phyloP scores from a whole-genome alignment of 768 basidiomycete genomes.

The Amanita exitialis region DNA sequence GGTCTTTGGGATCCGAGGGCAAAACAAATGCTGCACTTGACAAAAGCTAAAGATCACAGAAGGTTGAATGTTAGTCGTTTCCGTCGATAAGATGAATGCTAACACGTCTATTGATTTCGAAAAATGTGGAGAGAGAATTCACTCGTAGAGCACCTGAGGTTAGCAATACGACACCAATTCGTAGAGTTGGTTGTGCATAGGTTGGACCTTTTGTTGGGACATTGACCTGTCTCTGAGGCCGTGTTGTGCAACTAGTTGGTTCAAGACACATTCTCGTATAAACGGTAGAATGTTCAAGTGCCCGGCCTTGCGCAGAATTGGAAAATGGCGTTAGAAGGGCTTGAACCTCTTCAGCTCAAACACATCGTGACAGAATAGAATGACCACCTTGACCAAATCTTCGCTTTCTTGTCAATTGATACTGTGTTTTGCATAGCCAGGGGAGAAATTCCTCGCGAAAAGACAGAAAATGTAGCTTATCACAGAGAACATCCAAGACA shows the following conservation, averaged over 20 bases:
- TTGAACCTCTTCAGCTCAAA: neutral
- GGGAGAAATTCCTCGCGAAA: slow-evolving; percentile 87
- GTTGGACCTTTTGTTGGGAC: neutral
- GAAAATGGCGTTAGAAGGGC: neutral
- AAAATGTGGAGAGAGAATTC: slow-evolving; percentile 67
- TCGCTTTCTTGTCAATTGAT: slow-evolving; percentile 46
- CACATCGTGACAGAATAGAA: neutral
- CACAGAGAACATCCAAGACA: slow-evolving; percentile 60
- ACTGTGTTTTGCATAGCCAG: slow-evolving; percentile 84
- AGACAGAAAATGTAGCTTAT: slow-evolving; percentile 67
- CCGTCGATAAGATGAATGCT: slow-evolving; percentile 13
- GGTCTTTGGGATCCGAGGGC: slow-evolving; percentile 51
- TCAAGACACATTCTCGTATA: neutral
- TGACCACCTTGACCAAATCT: slow-evolving; percentile 49
- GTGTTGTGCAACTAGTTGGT: neutral
- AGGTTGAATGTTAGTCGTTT: neutral
- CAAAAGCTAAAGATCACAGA: slow-evolving; percentile 32
- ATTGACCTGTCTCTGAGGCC: neutral
- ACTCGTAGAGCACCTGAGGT: slow-evolving; percentile 40
- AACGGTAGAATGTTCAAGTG: neutral
- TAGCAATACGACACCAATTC: slow-evolving; percentile 2
- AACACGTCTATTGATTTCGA: slow-evolving; percentile 77
- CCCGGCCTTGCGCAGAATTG: neutral
- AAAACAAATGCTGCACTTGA: slow-evolving; percentile 39
- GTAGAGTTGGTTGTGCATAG: neutral